These are phyloP conservation scores for Turnera subulata DNA, from an alignment of 345 rosid genomes.

Conservation along the genomic window DNA sequence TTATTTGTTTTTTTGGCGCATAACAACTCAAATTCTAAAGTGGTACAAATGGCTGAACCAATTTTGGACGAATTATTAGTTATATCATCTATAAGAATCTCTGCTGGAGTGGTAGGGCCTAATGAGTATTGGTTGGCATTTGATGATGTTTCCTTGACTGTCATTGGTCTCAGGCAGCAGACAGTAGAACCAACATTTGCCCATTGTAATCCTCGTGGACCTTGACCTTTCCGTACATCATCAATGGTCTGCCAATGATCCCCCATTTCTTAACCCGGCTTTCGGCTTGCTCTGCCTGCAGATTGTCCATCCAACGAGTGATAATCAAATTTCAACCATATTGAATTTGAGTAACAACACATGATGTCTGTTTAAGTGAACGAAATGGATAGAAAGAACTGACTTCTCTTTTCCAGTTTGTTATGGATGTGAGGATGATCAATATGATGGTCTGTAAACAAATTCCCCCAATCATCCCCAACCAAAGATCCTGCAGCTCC, in stretches of 20 bases:
- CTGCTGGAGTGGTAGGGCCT: no score
- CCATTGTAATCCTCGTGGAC: no score
- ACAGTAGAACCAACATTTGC: not conserved
- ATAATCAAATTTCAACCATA: no score
- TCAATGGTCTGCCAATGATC: conserved; percentile 22
- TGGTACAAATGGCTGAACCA: no score
- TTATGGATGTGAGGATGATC: conserved; percentile 51
- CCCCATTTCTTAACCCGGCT: conserved; percentile 77
- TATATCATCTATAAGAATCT: no score
- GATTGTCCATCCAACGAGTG: not conserved
- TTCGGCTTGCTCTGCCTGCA: conserved; percentile 72
- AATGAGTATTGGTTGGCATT: no score
- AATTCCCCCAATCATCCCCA: conserved; percentile 91
- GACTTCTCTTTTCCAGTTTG: conserved; percentile 83
- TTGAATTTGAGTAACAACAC: not conserved
- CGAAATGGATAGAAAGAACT: conserved; percentile 9
- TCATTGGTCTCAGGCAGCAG: no score
- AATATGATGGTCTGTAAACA: conserved; percentile 64
- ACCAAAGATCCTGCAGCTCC: conserved; percentile 93
- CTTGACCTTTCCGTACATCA: not conserved
- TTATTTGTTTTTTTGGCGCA: not conserved
- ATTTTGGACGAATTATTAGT: no score
- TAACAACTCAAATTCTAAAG: no score
- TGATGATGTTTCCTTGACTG: no score
- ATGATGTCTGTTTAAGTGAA: no score